Percentiles rank a stretch among this genome's conserved stretches.
phyloP scores from a whole-genome alignment of 306 rosid genomes.

The Ammopiptanthus mongolicus region DNA sequence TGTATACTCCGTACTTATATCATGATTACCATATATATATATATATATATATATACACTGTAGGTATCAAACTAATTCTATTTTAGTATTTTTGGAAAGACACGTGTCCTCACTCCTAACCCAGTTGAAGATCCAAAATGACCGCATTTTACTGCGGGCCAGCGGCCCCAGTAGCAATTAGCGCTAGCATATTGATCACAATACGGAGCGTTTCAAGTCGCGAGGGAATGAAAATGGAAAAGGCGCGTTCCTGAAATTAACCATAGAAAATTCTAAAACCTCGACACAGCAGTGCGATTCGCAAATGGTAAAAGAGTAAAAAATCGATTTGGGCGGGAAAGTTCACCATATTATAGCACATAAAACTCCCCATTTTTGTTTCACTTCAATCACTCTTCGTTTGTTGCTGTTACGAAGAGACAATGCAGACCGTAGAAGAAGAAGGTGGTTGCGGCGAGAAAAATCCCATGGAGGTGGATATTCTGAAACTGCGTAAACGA shows the following conservation, averaged over 20 bases:
- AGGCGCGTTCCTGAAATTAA: constrained; percentile 28
- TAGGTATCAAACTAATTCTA: too few species aligned
- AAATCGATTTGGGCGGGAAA: constrained; percentile 61
- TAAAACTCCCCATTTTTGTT: background rate
- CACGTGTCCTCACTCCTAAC: background rate
- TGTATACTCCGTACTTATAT: too few species aligned
- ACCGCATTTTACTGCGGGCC: constrained; percentile 3
- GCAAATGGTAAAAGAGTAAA: background rate
- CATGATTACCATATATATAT: too few species aligned
- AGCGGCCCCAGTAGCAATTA: background rate
- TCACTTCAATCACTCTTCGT: background rate
- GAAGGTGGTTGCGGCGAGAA: constrained; percentile 20
- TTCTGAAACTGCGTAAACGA: constrained; percentile 53
- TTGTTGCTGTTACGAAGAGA: background rate
- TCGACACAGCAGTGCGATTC: background rate
- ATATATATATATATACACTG: too few species aligned
- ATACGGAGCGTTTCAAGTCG: constrained; percentile 18
- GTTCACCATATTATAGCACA: background rate
- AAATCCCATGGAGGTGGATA: constrained; percentile 22
- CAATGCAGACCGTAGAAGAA: constrained; percentile 28
- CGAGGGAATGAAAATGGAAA: constrained; percentile 4
- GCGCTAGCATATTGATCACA: background rate
- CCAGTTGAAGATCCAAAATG: constrained; percentile 22
- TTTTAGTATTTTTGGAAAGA: background rate
- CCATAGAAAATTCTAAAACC: constrained; percentile 25